Evolutionary conservation across 2,329 filamentous ascomycete species (phyloP).

Genomic region (Ambrosiella beaveri): DNA sequence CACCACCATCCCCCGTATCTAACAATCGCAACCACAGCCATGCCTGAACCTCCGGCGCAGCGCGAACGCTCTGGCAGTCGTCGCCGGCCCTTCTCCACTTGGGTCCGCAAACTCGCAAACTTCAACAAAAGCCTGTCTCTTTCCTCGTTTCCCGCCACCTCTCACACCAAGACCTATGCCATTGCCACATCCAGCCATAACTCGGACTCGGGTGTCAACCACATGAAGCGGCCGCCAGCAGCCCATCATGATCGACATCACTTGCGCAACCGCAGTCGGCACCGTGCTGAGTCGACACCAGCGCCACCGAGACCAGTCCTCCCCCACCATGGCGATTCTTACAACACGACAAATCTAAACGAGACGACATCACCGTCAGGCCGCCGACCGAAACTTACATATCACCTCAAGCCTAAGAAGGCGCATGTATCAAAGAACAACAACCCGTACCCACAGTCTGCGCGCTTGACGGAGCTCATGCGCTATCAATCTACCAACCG

Average conservation of each 20-base stretch:
- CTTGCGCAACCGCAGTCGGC: slow-evolving; percentile 5
- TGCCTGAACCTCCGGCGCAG: slow-evolving; percentile 3
- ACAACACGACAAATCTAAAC: background rate
- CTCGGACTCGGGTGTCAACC: background rate
- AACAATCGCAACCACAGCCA: background rate
- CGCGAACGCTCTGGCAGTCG: slow-evolving; percentile 24
- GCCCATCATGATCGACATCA: background rate
- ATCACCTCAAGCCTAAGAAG: slow-evolving; percentile 13
- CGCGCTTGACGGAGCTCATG: slow-evolving; percentile 26
- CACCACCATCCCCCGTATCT: background rate
- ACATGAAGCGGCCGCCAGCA: background rate
- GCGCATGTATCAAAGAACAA: slow-evolving; percentile 49
- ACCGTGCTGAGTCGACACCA: slow-evolving; percentile 9
- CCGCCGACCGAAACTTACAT: background rate
- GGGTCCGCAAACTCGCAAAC: slow-evolving; percentile 85
- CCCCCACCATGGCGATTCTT: background rate
- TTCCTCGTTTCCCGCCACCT: slow-evolving; percentile 29
- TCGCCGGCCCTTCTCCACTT: slow-evolving; percentile 73
- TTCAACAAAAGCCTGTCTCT: slow-evolving; percentile 54
- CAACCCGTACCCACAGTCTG: slow-evolving; percentile 82
- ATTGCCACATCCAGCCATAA: slow-evolving; percentile 12
- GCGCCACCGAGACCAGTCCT: background rate
- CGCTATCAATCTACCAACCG: slow-evolving; percentile 5
- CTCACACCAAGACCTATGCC: slow-evolving; percentile 13
- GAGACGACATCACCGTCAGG: background rate